These are phyloP conservation scores for Fragaria vesca DNA, from an alignment of 306 rosid genomes.

Conservation along the genomic window DNA sequence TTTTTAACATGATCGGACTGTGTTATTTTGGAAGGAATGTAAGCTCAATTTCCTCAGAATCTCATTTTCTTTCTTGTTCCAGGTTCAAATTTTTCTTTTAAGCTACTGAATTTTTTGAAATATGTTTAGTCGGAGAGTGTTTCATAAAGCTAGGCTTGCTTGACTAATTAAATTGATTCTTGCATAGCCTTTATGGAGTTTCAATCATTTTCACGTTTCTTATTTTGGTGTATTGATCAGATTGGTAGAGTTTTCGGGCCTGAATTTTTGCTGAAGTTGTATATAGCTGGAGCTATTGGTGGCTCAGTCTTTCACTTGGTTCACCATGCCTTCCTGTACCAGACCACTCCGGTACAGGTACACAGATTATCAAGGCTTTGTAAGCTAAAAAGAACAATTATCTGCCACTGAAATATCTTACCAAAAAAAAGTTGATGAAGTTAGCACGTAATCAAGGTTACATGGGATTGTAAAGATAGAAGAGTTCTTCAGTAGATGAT, in stretches of 20 bases:
- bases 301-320: slow-evolving; percentile 69
- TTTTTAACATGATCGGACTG: slow-evolving; percentile 79
- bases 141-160: not conserved
- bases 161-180: not conserved
- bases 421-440: not conserved
- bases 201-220: not conserved
- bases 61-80: not conserved
- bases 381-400: not conserved
- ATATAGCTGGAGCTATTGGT: slow-evolving; percentile 78
- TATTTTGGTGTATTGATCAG: slow-evolving; percentile 39
- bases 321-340: slow-evolving; percentile 56
- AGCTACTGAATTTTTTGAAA: too few species aligned
- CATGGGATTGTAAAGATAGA: not conserved
- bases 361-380: not conserved
- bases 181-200: not conserved
- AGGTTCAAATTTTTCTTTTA: not conserved
- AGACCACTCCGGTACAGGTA: slow-evolving; percentile 39
- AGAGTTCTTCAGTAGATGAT: not conserved
- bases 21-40: slow-evolving; percentile 80
- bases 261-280: slow-evolving; percentile 68
- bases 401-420: not conserved
- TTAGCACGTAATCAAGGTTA: not conserved
- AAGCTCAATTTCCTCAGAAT: slow-evolving; percentile 36
- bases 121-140: not conserved
- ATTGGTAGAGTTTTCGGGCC: slow-evolving; percentile 63